Evolutionary conservation across 176 grass and related monocot genomes (phyloP), one percentile per base, ranked within the genome.

Genomic region (Aegilops umbellulata): DNA sequence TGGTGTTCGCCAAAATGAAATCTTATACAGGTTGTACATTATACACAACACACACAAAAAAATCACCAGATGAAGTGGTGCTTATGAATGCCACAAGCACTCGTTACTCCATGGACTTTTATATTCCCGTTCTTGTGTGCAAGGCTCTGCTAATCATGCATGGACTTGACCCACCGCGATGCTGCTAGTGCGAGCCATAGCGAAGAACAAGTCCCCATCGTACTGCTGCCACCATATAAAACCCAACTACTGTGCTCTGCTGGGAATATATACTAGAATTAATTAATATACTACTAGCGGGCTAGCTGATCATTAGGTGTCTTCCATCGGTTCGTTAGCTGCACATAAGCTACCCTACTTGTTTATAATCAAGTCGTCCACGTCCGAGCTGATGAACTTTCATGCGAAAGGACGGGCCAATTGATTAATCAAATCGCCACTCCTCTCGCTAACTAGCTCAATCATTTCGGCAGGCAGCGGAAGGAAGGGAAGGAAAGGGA

Each of bases 351-450:
- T 2, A 51, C 16, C 49, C 49, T 7, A 2, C 49, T 53, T 79
- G 57, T 73, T 39, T 72, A 88, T 72, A 88, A 53, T 84, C 31
- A n/a, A 39, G 63, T 23, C 30, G 51, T 38, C 47, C 47, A 51
- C 47, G 47, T 51, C 49, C 49, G 49, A 19, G 5, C 6, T 53
- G 4, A 53, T 7, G 49, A 53, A 72, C 22, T 15, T 72, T 22
- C 69, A n/a, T 42, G 69, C 22, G 69, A 72, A 72, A 42, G 11
- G 36, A 72, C 69, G 69, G 67, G 25, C 9, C 3, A 12, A 6
- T 34, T 38, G 26, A 34, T 68, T 72, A 13, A 42, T n/a, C 38
- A 53, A 71, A 13, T 72, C 36, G 12, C 69, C 69, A 72, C 36
- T 16, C 69, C 35, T 38, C 67, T 10, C 47, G 39, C 39, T 41